phyloP scores from a whole-genome alignment of 2,329 filamentous ascomycete species.

The Beauveria scarabaeidicola region DNA sequence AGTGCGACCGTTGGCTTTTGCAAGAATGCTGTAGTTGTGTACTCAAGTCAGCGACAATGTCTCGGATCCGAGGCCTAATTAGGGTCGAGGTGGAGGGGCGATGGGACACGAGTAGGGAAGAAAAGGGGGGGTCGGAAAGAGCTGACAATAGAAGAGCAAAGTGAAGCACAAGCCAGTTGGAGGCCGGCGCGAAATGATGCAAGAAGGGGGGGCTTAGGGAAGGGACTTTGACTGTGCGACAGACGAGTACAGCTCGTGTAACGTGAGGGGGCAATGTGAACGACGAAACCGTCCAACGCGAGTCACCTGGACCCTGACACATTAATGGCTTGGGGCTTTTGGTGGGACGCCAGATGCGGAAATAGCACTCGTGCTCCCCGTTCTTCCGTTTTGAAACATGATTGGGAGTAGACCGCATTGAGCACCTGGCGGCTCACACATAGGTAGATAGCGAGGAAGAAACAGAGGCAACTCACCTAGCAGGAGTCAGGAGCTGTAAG shows the following conservation, averaged over 20 bases:
- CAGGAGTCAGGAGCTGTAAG: slow-evolving; percentile 80
- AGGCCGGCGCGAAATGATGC: background rate
- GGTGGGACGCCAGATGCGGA: background rate
- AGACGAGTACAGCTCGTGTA: background rate
- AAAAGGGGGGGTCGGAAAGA: background rate
- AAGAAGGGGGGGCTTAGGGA: background rate
- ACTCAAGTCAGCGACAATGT: slow-evolving; percentile 24
- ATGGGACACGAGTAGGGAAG: slow-evolving; percentile 1
- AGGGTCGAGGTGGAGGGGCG: slow-evolving; percentile 7
- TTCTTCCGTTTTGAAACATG: background rate
- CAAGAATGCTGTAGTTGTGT: slow-evolving; percentile 59
- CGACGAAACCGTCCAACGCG: background rate
- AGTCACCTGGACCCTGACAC: background rate
- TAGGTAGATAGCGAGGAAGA: slow-evolving; percentile 1
- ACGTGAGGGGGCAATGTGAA: background rate
- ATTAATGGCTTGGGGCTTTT: background rate
- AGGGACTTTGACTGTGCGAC: background rate
- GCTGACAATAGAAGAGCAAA: background rate
- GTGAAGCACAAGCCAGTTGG: slow-evolving; percentile 8
- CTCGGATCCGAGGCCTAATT: slow-evolving; percentile 18
- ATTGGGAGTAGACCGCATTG: background rate
- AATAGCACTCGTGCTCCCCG: background rate
- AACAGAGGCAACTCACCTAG: slow-evolving; percentile 45
- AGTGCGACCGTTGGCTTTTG: slow-evolving; percentile 69
- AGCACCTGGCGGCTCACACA: background rate